These are phyloP conservation scores for Camelina hispida DNA, from an alignment of 345 rosid genomes.

Conservation along the genomic window DNA sequence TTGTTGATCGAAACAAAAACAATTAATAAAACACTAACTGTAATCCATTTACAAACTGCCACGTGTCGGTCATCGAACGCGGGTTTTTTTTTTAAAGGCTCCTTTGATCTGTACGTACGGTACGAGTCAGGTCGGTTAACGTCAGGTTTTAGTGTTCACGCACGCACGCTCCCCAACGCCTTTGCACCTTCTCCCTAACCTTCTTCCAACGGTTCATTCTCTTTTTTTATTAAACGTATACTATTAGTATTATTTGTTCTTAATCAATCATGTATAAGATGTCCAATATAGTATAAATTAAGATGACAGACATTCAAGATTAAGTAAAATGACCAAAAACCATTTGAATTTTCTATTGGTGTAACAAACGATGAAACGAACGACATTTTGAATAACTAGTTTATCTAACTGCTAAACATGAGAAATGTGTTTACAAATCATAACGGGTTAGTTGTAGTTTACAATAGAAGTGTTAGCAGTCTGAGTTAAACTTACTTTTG, in stretches of 20 bases:
- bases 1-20: not conserved
- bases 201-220: constrained; percentile 26
- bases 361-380: too few species aligned
- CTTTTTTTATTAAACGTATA: not conserved
- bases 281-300: not conserved
- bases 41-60: not conserved
- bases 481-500: not conserved
- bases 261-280: not conserved
- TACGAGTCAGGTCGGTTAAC: constrained; percentile 26
- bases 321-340: not conserved
- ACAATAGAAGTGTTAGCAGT: not conserved
- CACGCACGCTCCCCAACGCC: constrained; percentile 28
- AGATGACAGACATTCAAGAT: not conserved
- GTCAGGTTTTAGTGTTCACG: constrained; percentile 18
- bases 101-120: constrained; percentile 41
- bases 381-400: too few species aligned
- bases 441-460: too few species aligned
- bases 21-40: constrained; percentile 22
- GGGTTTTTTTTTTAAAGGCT: not conserved
- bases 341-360: not conserved
- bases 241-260: not conserved
- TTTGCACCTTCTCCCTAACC: constrained; percentile 35
- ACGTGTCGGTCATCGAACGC: constrained; percentile 32
- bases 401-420: too few species aligned
- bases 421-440: too few species aligned